These are phyloP conservation scores for Cylindrotheca closterium DNA, from an alignment of 108 stramenopile species.

Conservation along the genomic window DNA sequence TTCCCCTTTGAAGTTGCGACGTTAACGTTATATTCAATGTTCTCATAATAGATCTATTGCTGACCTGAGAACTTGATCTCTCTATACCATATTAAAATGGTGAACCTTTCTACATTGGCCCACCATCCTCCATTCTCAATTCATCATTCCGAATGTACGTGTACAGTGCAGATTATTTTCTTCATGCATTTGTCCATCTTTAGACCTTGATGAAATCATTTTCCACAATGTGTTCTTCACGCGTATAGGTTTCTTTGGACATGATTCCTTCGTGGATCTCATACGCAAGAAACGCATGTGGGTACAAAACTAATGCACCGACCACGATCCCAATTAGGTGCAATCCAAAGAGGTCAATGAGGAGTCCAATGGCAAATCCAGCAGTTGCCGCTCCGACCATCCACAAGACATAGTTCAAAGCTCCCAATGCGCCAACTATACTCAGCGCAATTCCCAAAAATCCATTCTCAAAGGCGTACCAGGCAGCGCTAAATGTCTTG, in stretches of 20 bases:
- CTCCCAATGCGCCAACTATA: conserved; percentile 22
- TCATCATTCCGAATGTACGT: too few relatives aligned
- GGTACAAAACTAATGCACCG: conserved; percentile 12
- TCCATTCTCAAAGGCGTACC: conserved; percentile 2
- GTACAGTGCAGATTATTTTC: background rate
- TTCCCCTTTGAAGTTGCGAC: too few relatives aligned
- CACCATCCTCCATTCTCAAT: too few relatives aligned
- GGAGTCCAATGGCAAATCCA: conserved; percentile 13
- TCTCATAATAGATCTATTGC: too few relatives aligned
- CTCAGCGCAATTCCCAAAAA: conserved; percentile 25
- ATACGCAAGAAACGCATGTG: conserved; percentile 14
- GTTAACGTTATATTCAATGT: too few relatives aligned
- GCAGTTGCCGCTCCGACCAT: conserved; percentile 15
- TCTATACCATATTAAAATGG: too few relatives aligned
- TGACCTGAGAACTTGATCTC: too few relatives aligned
- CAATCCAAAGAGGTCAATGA: conserved; percentile 8
- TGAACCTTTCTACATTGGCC: too few relatives aligned
- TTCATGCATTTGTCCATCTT: background rate
- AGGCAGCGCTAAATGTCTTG: conserved; percentile 14
- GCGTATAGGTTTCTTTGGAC: conserved; percentile 15
- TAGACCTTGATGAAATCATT: conserved; percentile 12
- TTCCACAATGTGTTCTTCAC: conserved; percentile 19
- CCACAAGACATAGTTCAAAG: conserved; percentile 26
- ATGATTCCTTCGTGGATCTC: conserved; percentile 23
- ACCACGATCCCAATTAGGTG: conserved; percentile 18